Percentiles rank a stretch among this genome's conserved stretches.
Conservation (phyloP, 495 filamentous ascomycete species). For the Hypoxylon intermedium region DNA sequence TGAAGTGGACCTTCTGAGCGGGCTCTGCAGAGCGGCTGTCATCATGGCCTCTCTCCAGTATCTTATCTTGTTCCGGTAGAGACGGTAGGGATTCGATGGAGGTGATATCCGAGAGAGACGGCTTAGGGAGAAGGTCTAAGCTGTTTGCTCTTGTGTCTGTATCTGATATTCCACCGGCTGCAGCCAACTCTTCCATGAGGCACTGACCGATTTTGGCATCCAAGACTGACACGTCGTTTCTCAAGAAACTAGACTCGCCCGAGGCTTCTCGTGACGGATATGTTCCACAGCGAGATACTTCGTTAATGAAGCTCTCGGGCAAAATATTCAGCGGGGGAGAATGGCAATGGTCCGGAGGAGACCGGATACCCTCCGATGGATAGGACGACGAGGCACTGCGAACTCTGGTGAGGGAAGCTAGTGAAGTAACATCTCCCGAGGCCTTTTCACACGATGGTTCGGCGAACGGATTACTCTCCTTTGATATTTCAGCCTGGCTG, state of each 20-base stretch:
- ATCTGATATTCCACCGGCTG: slow-evolving; percentile 23
- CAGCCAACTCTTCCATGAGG: slow-evolving; percentile 33
- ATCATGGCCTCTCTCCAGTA: neutral
- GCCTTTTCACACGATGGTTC: neutral
- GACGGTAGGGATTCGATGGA: slow-evolving; percentile 5
- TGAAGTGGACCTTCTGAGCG: neutral
- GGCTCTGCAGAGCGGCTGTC: neutral
- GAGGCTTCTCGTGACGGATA: slow-evolving; percentile 10
- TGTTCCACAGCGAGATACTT: slow-evolving; percentile 19
- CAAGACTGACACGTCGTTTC: slow-evolving; percentile 1
- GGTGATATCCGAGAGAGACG: slow-evolving; percentile 16
- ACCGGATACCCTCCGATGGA: slow-evolving; percentile 43
- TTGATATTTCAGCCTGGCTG: slow-evolving; percentile 1
- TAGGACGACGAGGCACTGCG: slow-evolving; percentile 40
- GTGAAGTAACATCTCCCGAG: neutral
- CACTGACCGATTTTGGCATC: slow-evolving; percentile 12
- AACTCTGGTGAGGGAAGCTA: slow-evolving; percentile 2
- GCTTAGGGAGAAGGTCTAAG: slow-evolving; percentile 9
- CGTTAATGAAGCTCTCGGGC: slow-evolving; percentile 18
- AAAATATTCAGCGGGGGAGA: slow-evolving; percentile 31
- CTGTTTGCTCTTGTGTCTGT: slow-evolving; percentile 29
- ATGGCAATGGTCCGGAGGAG: slow-evolving; percentile 12
- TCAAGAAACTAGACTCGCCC: slow-evolving; percentile 5
- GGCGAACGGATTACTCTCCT: neutral
- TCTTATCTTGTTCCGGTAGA: neutral